A percentile compares a stretch with the other conserved stretches of the same genome.
Evolutionary conservation across 192 early-diverging fungal species (phyloP).

Genomic region (Piromyces finnis): DNA sequence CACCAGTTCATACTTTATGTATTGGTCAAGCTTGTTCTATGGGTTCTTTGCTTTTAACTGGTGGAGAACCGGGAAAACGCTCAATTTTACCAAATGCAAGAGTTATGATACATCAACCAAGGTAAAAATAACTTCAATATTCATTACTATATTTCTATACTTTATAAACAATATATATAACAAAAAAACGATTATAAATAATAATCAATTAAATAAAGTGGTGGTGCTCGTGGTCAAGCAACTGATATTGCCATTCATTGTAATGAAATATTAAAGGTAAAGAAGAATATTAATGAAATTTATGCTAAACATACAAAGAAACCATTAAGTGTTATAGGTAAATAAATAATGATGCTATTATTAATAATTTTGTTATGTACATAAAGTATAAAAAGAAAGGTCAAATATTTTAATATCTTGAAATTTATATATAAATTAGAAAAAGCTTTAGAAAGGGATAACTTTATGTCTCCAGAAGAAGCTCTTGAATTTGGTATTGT

Average conservation of each 20-base stretch:
- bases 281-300: conserved; percentile 65
- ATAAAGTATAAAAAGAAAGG: too few species aligned
- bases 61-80: conserved; percentile 73
- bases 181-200: too few species aligned
- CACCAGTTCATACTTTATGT: conserved; percentile 82
- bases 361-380: too few species aligned
- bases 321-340: conserved; percentile 62
- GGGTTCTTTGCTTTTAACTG: conserved; percentile 83
- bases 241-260: conserved; percentile 96
- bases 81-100: conserved; percentile 75
- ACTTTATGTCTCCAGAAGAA: conserved; percentile 81
- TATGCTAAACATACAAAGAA: conserved; percentile 77
- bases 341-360: not conserved
- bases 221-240: conserved; percentile 85
- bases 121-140: not conserved
- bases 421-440: conserved; percentile 21
- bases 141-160: too few species aligned
- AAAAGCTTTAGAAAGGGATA: conserved; percentile 79
- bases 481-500: conserved; percentile 83
- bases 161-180: too few species aligned
- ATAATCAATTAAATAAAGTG: conserved; percentile 17
- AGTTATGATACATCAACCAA: conserved; percentile 95
- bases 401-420: not conserved
- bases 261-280: conserved; percentile 74
- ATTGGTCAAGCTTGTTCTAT: conserved; percentile 96